Evolutionary conservation across 192 early-diverging fungal species (phyloP), one percentile per base, ranked within the genome.

Genomic region (Piromyces sp.): DNA sequence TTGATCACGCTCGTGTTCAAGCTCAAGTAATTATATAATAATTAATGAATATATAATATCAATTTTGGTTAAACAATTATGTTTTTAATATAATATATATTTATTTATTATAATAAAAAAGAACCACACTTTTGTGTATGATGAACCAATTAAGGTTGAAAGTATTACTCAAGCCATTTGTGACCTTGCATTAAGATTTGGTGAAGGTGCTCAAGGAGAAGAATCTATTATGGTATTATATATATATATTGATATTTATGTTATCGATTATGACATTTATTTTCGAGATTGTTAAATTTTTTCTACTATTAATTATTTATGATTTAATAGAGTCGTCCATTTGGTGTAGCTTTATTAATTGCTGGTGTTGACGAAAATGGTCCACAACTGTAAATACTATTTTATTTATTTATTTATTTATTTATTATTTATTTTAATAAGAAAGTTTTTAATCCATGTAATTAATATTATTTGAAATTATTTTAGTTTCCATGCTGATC

Each of bases 291-390:
- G n/a, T n/a, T n/a, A n/a, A n/a, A n/a, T n/a, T 33, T 33, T 6
- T 33, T 33, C 9, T 33, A 3, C 31, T 9, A 6, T 33, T 33
- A 33, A 33, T 33, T 6, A 6, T 33, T 58, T 36, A 78, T 30
- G 4, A 80, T 37, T 19, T 31, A 83, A 19, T 87, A 95, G 94
- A 96, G 95, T 83, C 89, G 98, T 82, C 98, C 98, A 42, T 99
- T 99, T 86, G 98, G 98, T 83, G 96, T 99, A n/a, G 96, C 98
- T 14, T 88, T 99, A 82, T 84, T 99, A 84, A 97, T 99, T 89
- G 98, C 95, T 12, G 98, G 98, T 79, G 88, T 94, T 79, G 98
- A 99, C 85, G 98, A 99, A 85, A 94, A 94, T 30, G 98, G 96
- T 6, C 96, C 96, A 30, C 98, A 98, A 88, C 87, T 98, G 95